These are phyloP conservation scores for Cyberlindnera petersonii DNA, from an alignment of 805 yeast genomes.

Conservation along the genomic window DNA sequence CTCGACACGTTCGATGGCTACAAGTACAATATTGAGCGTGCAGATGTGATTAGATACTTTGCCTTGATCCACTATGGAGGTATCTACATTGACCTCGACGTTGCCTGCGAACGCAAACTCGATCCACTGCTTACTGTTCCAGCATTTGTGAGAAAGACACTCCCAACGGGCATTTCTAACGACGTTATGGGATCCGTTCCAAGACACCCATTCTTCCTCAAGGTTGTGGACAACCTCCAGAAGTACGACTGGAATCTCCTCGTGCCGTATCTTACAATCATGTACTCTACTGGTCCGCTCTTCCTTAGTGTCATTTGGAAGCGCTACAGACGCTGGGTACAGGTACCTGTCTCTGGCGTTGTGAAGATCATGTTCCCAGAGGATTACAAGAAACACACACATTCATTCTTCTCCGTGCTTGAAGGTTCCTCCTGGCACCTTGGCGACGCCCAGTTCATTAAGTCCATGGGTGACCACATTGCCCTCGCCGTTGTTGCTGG, in stretches of 20 bases:
- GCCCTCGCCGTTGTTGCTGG: conserved; percentile 69
- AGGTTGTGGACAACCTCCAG: conserved; percentile 60
- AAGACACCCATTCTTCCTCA: conserved; percentile 76
- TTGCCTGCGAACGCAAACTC: conserved; percentile 73
- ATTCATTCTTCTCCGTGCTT: conserved; percentile 68
- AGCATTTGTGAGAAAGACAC: conserved; percentile 82
- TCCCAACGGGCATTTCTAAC: conserved; percentile 88
- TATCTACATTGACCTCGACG: conserved; percentile 84
- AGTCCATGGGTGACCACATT: conserved; percentile 70
- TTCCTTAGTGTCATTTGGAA: conserved; percentile 85
- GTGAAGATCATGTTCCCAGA: conserved; percentile 69
- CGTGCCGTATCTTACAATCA: conserved; percentile 84
- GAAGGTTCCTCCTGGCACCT: conserved; percentile 92
- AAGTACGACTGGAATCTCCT: conserved; percentile 68
- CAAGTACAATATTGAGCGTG: conserved; percentile 79
- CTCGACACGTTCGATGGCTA: conserved; percentile 72
- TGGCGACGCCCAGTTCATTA: conserved; percentile 79
- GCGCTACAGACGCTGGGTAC: conserved; percentile 73
- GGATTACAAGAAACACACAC: conserved; percentile 60
- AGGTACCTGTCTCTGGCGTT: conserved; percentile 58
- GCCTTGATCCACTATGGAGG: conserved; percentile 84
- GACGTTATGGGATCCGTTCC: conserved; percentile 92
- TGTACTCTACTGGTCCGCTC: conserved; percentile 91
- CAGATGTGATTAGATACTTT: conserved; percentile 88
- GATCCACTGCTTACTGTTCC: conserved; percentile 81